Base-by-base conservation (phyloP, 176 grass and related monocot species). In the Thalia dealbata region DNA sequence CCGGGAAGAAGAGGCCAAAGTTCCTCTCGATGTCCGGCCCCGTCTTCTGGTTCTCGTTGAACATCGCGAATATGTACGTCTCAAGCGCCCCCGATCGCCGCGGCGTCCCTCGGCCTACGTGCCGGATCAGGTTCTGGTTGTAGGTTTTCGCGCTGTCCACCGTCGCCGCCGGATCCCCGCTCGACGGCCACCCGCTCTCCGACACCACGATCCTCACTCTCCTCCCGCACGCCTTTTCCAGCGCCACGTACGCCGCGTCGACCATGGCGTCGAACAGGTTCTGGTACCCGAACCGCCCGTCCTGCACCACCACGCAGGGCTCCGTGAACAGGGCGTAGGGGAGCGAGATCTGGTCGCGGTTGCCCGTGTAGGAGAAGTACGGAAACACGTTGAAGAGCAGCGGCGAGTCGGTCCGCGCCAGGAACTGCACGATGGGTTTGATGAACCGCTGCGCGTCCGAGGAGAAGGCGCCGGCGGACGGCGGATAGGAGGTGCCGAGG, bases 131-230 rank as follows among this genome's bases (percentile, higher is more conserved):
- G n/a, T n/a, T n/a, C n/a, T n/a, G n/a, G n/a, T n/a, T n/a, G n/a
- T n/a, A n/a, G n/a, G n/a, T n/a, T n/a, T n/a, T n/a, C 3, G 67
- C 67, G 16, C 46, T 69, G 41, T 22, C 18, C 5, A 46, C 32
- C 0, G 5, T 4, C 18, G 67, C 18, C 7, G 3, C 67, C 23
- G 38, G 16, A 77, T 89, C 86, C 0, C 92, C 92, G 32, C 54
- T 61, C 27, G 92, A 96, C 35, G 92, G 92, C 92, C 92, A 96
- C n/a, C 92, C 92, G 0, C 84, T 96, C 86, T 96, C 92, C 26
- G 92, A 96, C 15, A 96, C 92, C 7, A n/a, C n/a, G n/a, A n/a
- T n/a, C n/a, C n/a, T n/a, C n/a, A n/a, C n/a, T n/a, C n/a, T n/a
- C n/a, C n/a, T 62, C 69, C 18, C 10, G 8, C 38, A 69, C 67